These are phyloP conservation scores for Calycina herbarum DNA, from an alignment of 2,329 filamentous ascomycete genomes.

Conservation along the genomic window DNA sequence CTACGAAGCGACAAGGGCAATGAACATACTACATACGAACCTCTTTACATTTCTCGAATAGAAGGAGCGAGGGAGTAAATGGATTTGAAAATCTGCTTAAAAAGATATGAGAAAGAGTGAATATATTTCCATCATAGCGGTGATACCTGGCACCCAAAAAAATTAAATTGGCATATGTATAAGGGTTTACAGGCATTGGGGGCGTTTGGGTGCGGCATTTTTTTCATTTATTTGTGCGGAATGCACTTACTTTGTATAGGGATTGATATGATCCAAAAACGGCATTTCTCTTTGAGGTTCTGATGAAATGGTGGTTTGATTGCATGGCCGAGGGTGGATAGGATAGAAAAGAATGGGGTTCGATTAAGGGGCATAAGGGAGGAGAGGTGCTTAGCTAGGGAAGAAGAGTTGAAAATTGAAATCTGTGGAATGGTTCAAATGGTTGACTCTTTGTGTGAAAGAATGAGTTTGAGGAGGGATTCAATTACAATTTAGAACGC, in stretches of 20 bases:
- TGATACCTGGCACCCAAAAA: neutral
- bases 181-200: slow-evolving; percentile 1
- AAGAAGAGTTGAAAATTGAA: neutral
- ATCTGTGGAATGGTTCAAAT: neutral
- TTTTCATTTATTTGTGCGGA: neutral
- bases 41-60: slow-evolving; percentile 90
- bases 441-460: neutral
- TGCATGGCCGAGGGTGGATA: neutral
- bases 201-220: neutral
- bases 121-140: neutral
- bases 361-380: neutral
- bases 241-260: neutral
- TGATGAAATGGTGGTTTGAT: neutral
- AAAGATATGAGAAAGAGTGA: neutral
- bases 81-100: neutral
- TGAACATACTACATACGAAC: slow-evolving; percentile 95
- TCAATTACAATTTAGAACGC: neutral
- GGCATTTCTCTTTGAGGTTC: too few species aligned
- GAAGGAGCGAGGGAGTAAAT: neutral
- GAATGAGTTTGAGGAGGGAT: neutral
- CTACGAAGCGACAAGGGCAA: slow-evolving; percentile 83
- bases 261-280: neutral
- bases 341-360: neutral
- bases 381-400: neutral
- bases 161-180: slow-evolving; percentile 1